Evolutionary conservation across 2,329 filamentous ascomycete genomes (phyloP).

Genomic region (Penicillium sp.): DNA sequence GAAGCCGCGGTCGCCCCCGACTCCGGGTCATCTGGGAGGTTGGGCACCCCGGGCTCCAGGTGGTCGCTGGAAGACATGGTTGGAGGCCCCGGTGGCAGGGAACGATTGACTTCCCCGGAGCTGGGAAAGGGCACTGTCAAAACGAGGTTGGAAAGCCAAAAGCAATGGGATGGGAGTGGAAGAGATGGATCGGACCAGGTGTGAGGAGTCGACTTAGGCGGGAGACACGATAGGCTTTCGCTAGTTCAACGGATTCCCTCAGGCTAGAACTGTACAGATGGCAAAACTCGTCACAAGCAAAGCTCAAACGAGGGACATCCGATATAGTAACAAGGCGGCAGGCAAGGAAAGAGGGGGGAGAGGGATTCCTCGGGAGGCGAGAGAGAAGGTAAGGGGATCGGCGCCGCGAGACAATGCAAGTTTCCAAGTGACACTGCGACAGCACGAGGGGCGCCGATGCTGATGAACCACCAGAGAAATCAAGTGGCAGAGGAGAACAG

Average conservation of each 20-base stretch:
- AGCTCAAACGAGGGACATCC: conserved; percentile 3
- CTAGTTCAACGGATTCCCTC: neutral
- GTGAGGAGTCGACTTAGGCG: conserved; percentile 23
- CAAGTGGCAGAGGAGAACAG: neutral
- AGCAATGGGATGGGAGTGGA: neutral
- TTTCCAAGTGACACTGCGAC: too few relatives aligned
- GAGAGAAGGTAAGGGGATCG: conserved; percentile 7
- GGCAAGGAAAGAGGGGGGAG: neutral
- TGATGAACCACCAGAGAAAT: too few relatives aligned
- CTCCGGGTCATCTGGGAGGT: conserved; percentile 19
- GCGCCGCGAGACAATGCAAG: conserved; percentile 1
- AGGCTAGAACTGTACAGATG: neutral
- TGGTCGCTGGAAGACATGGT: conserved; percentile 27
- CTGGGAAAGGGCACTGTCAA: conserved; percentile 3
- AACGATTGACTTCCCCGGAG: conserved; percentile 15
- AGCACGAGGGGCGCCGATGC: too few relatives aligned
- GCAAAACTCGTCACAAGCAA: neutral
- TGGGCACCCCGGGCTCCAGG: conserved; percentile 20
- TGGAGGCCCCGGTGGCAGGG: conserved; percentile 13
- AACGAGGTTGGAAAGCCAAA: neutral
- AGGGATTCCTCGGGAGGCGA: conserved; percentile 2
- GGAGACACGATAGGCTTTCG: conserved; percentile 2
- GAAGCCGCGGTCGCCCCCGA: conserved; percentile 18
- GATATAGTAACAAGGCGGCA: too few relatives aligned
- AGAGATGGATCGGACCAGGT: conserved; percentile 17